Evolutionary conservation across 106 monocot genomes (phyloP).

Genomic region (Narthecium ossifragum): DNA sequence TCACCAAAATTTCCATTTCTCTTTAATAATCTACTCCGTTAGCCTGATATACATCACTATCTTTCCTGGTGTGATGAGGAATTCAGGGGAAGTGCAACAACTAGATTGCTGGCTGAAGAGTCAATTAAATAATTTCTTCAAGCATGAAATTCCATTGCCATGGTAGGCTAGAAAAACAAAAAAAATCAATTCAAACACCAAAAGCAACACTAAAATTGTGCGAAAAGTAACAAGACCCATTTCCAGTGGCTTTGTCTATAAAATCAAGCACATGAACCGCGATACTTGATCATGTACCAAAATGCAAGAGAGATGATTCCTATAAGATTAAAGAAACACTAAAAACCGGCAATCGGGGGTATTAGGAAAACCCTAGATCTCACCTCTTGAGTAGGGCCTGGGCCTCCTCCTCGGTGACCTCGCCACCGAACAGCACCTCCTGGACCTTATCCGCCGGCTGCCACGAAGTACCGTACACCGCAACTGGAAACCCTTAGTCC

Average conservation of each 20-base stretch:
- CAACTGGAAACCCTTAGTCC: background rate
- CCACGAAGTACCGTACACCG: background rate
- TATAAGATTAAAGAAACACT: too few relatives aligned
- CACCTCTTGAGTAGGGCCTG: constrained; percentile 37
- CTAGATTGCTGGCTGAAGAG: too few relatives aligned
- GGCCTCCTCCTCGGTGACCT: constrained; percentile 38
- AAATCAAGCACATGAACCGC: background rate
- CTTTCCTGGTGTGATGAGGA: too few relatives aligned
- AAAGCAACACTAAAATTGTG: background rate
- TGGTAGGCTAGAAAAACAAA: too few relatives aligned
- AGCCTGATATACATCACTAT: too few relatives aligned
- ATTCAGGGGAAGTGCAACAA: too few relatives aligned
- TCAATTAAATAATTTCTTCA: too few relatives aligned
- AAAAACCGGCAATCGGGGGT: too few relatives aligned
- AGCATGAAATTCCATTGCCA: too few relatives aligned
- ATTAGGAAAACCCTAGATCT: constrained; percentile 14
- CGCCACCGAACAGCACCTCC: constrained; percentile 39
- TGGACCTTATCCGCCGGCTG: constrained; percentile 36
- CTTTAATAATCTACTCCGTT: too few relatives aligned
- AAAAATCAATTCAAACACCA: too few relatives aligned
- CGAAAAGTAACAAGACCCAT: background rate
- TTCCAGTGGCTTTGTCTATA: background rate
- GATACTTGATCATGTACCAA: background rate
- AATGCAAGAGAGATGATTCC: background rate
- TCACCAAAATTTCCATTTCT: too few relatives aligned